Conservation (phyloP, 2,329 filamentous ascomycete genomes). For the Rosellinia necatrix region DNA sequence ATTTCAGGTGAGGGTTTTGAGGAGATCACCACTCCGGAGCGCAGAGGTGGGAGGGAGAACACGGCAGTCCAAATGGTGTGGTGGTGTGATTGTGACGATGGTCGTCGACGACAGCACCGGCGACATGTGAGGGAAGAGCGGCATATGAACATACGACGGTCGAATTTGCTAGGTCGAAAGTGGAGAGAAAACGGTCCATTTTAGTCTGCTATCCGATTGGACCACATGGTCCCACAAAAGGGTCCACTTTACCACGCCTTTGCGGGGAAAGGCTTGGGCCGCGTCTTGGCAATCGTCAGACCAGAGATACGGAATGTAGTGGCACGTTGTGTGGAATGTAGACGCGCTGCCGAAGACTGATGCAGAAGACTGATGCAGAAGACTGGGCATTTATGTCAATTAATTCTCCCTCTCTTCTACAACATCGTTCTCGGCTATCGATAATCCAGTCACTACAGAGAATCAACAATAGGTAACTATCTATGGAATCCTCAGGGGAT, state of each 20-base stretch:
- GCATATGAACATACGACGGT: conserved; percentile 22
- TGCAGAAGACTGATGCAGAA: no score
- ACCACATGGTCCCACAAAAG: not conserved
- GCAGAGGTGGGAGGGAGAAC: conserved; percentile 12
- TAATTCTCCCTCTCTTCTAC: no score
- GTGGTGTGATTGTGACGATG: not conserved
- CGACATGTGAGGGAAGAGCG: conserved; percentile 17
- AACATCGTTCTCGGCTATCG: no score
- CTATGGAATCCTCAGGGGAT: no score
- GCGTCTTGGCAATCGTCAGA: not conserved
- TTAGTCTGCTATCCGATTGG: conserved; percentile 22
- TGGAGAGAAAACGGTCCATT: conserved; percentile 8
- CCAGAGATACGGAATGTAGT: no score
- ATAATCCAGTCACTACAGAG: no score
- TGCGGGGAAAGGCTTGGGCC: conserved; percentile 27
- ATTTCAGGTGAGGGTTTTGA: conserved; percentile 30
- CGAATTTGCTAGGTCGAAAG: conserved; percentile 19
- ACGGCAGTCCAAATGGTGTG: conserved; percentile 17
- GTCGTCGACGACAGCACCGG: conserved; percentile 1
- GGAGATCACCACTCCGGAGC: conserved; percentile 33
- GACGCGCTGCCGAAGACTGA: no score
- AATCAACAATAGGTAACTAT: no score
- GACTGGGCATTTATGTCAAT: no score
- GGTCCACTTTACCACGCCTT: conserved; percentile 15
- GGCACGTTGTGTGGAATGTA: no score